phyloP scores from a whole-genome alignment of 2,329 filamentous ascomycete species.

The Orbilia brochopaga region DNA sequence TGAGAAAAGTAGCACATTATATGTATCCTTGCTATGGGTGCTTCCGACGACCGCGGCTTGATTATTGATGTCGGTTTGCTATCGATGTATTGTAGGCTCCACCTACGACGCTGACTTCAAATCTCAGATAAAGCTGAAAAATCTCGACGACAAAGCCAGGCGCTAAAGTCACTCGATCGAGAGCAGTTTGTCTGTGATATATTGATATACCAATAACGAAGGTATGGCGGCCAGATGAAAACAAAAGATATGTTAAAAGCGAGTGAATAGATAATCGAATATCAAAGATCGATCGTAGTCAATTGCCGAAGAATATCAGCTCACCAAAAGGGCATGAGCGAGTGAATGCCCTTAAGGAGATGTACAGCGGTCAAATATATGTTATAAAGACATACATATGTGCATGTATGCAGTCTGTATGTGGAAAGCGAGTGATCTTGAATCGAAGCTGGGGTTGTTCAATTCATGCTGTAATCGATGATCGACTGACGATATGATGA shows the following conservation, averaged over 20 bases:
- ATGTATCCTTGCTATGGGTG: background rate
- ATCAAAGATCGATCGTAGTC: background rate
- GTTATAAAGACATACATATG: conserved; percentile 24
- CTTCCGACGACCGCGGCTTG: too few species aligned
- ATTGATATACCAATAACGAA: too few species aligned
- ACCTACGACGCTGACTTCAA: too few species aligned
- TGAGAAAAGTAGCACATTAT: conserved; percentile 48
- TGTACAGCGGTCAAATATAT: conserved; percentile 15
- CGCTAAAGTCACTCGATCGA: too few species aligned
- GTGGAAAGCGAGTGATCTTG: conserved; percentile 17
- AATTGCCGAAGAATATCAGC: conserved; percentile 6
- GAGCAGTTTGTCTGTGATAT: too few species aligned
- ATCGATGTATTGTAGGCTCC: too few species aligned
- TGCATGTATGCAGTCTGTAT: too few species aligned
- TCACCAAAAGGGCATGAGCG: conserved; percentile 41
- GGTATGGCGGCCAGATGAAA: too few species aligned
- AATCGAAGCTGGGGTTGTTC: conserved; percentile 8
- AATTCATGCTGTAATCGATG: conserved; percentile 2
- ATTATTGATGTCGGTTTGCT: too few species aligned
- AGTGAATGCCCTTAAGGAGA: conserved; percentile 33
- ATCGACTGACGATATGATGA: conserved; percentile 12
- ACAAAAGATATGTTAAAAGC: conserved; percentile 16
- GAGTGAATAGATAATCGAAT: conserved; percentile 22
- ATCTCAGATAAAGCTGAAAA: too few species aligned
- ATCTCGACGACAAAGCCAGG: too few species aligned